These are phyloP conservation scores for Tetracentron sinense DNA, from an alignment of 164 flowering plant genomes.

Conservation along the genomic window DNA sequence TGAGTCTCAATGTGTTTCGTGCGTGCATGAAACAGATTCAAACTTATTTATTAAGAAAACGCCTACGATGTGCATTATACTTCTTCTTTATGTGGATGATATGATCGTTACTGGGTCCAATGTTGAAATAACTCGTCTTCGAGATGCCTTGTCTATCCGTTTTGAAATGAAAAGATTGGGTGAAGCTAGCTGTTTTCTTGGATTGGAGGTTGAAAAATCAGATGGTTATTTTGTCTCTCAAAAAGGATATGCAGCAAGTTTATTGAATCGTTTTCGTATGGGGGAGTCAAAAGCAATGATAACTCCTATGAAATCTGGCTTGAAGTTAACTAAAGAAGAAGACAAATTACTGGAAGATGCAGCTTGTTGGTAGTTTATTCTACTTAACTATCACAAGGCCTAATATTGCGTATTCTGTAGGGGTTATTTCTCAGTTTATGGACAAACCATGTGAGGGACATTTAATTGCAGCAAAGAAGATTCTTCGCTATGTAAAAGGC, in stretches of 20 bases:
- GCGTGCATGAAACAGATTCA: too few species aligned
- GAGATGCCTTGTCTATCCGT: constrained; percentile 5
- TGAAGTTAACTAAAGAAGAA: too few species aligned
- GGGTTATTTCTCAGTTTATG: constrained; percentile 16
- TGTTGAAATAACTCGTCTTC: constrained; percentile 5
- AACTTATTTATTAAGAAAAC: constrained; percentile 10
- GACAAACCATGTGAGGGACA: neutral
- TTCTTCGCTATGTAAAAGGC: too few species aligned
- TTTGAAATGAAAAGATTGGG: constrained; percentile 15
- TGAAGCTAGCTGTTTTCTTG: neutral
- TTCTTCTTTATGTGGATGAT: too few species aligned
- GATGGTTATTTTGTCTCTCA: constrained; percentile 3
- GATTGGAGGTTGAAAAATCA: constrained; percentile 1
- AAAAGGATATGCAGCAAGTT: neutral
- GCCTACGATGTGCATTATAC: neutral
- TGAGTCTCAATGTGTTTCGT: too few species aligned
- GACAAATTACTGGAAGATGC: constrained; percentile 1
- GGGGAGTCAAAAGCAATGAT: neutral
- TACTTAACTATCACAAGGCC: constrained; percentile 19
- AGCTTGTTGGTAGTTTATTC: constrained; percentile 7
- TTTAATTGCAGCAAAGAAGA: too few species aligned
- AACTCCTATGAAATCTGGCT: constrained; percentile 6
- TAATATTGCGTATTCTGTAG: constrained; percentile 10
- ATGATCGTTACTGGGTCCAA: constrained; percentile 9
- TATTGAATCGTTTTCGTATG: neutral